Evolutionary conservation across 345 rosid genomes (phyloP).

Genomic region (Mangifera indica): DNA sequence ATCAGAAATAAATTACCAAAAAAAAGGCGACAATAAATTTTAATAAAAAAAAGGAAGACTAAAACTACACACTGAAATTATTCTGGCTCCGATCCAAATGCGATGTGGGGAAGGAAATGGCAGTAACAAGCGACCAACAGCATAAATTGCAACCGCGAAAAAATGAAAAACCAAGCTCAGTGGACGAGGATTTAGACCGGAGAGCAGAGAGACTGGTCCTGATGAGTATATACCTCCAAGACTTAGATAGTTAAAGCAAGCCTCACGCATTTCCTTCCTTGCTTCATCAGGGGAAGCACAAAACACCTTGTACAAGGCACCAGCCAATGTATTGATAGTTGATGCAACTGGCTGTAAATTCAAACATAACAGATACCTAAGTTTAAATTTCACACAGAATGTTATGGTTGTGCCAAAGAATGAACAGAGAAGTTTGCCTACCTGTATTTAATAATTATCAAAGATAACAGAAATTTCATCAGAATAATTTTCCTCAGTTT

Average conservation of each 20-base stretch:
- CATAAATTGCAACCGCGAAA: slow-evolving; percentile 46
- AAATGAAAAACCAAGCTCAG: slow-evolving; percentile 42
- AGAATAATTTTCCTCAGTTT: not conserved
- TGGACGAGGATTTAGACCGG: slow-evolving; percentile 49
- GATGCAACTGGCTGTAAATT: slow-evolving; percentile 46
- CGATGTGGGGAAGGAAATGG: slow-evolving; percentile 53
- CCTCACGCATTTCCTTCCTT: slow-evolving; percentile 48
- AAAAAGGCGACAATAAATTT: not conserved
- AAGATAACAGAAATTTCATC: not conserved
- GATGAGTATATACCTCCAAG: slow-evolving; percentile 43
- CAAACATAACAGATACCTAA: not conserved
- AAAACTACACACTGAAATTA: slow-evolving; percentile 33
- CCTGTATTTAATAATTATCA: not conserved
- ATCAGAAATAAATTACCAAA: not conserved
- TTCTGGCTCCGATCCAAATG: slow-evolving; percentile 47
- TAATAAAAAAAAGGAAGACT: not conserved
- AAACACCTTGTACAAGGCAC: slow-evolving; percentile 49
- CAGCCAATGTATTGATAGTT: slow-evolving; percentile 46
- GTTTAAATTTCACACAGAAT: slow-evolving; percentile 4
- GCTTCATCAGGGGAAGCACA: slow-evolving; percentile 47
- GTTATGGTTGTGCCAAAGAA: not conserved
- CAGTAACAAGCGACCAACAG: slow-evolving; percentile 43
- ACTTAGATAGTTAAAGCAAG: slow-evolving; percentile 48
- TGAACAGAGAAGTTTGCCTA: not conserved
- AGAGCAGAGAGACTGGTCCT: slow-evolving; percentile 45